Evolutionary conservation across 208 protist species (phyloP).

Genomic region (Acanthamoeba triangularis): DNA sequence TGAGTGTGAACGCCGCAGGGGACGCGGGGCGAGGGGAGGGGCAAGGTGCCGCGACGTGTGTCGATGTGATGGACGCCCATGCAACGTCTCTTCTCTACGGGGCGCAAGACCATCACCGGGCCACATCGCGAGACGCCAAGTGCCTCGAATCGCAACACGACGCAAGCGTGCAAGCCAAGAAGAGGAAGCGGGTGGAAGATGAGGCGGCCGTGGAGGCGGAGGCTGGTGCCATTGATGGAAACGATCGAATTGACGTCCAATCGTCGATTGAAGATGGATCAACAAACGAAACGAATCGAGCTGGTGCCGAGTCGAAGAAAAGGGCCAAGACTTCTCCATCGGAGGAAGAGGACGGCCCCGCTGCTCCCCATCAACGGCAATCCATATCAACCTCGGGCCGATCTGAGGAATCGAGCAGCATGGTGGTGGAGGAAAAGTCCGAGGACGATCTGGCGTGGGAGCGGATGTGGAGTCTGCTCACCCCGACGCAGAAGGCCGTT

Average conservation of each 20-base stretch:
- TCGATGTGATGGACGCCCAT: constrained; percentile 52
- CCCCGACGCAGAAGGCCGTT: constrained; percentile 30
- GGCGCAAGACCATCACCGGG: background rate
- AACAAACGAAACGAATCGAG: too few species aligned
- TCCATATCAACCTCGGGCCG: too few species aligned
- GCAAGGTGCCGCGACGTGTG: background rate
- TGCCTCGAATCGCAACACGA: background rate
- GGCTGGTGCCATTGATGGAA: background rate
- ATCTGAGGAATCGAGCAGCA: constrained; percentile 29
- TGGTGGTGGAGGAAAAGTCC: background rate
- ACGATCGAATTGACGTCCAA: background rate
- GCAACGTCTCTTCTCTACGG: background rate
- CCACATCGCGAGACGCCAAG: background rate
- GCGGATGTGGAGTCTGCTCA: background rate
- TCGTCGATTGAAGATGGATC: too few species aligned
- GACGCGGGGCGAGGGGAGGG: too few species aligned
- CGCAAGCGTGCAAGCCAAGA: background rate
- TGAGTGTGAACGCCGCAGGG: too few species aligned
- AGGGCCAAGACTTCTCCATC: background rate
- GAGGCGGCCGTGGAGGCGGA: background rate
- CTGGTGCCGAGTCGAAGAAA: too few species aligned
- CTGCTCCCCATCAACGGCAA: too few species aligned
- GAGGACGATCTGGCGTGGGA: constrained; percentile 42
- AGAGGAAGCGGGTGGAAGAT: background rate
- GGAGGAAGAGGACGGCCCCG: background rate